Percentiles rank a stretch among this genome's conserved stretches.
Evolutionary conservation across 768 basidiomycete species (phyloP).

Genomic region (Lepiota venenata): DNA sequence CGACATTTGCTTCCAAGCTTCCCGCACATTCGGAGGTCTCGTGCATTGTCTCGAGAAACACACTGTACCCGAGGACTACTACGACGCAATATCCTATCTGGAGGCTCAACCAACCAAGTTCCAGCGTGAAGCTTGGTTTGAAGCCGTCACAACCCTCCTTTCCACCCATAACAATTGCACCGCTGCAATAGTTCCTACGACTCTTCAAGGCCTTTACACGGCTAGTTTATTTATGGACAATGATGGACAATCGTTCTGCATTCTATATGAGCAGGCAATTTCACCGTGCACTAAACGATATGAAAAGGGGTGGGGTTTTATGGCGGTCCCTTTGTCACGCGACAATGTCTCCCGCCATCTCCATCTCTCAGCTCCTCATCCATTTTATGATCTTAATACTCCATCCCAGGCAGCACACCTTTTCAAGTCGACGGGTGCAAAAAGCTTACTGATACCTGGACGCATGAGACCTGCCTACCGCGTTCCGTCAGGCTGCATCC

Average conservation of each 20-base stretch:
- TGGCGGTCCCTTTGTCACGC: slow-evolving; percentile 27
- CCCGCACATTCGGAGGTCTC: not conserved
- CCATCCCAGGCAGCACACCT: slow-evolving; percentile 37
- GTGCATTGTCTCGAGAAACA: slow-evolving; percentile 27
- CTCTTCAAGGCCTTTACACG: slow-evolving; percentile 24
- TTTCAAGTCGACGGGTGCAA: slow-evolving; percentile 35
- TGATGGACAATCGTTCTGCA: slow-evolving; percentile 25
- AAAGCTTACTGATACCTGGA: slow-evolving; percentile 40
- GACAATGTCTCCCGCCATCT: slow-evolving; percentile 23
- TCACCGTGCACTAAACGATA: slow-evolving; percentile 16
- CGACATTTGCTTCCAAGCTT: not conserved
- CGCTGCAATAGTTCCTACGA: slow-evolving; percentile 23
- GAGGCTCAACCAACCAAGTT: slow-evolving; percentile 27
- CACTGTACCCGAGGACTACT: slow-evolving; percentile 26
- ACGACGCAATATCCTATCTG: slow-evolving; percentile 25
- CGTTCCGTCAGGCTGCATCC: slow-evolving; percentile 29
- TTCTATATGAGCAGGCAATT: slow-evolving; percentile 24
- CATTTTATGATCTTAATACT: slow-evolving; percentile 33
- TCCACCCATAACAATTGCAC: slow-evolving; percentile 28
- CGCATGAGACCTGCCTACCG: slow-evolving; percentile 32
- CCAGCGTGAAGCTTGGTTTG: slow-evolving; percentile 26
- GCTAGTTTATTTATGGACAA: slow-evolving; percentile 24
- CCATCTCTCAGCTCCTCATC: slow-evolving; percentile 47
- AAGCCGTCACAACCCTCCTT: slow-evolving; percentile 24
- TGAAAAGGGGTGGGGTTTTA: slow-evolving; percentile 33